phyloP scores from a whole-genome alignment of 306 rosid genomes.

The Amphicarpaea edgeworthii region DNA sequence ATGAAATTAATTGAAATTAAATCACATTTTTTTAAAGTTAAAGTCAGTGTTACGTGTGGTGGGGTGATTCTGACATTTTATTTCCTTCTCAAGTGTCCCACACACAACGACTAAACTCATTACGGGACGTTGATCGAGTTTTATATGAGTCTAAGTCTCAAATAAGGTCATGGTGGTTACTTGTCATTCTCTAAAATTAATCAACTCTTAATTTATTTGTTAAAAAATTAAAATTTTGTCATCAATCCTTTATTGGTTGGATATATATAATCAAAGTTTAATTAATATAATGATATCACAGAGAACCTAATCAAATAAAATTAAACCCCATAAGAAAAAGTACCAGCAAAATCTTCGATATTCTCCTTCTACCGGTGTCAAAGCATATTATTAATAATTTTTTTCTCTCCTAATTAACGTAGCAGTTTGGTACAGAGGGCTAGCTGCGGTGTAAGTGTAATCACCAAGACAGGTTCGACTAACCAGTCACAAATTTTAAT shows the following conservation, averaged over 20 bases:
- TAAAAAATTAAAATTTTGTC: not conserved
- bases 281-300: not conserved
- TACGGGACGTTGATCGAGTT: not conserved
- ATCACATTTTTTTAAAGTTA: not conserved
- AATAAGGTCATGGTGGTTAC: not conserved
- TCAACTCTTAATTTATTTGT: no score
- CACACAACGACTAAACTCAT: conserved; percentile 11
- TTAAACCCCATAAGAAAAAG: not conserved
- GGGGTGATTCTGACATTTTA: not conserved
- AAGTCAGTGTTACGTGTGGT: not conserved
- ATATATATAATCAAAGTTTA: not conserved
- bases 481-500: not conserved
- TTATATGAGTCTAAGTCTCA: not conserved
- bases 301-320: conserved; percentile 23
- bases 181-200: not conserved
- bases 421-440: not conserved
- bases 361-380: not conserved
- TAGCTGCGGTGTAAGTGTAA: conserved; percentile 14
- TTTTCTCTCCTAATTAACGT: not conserved
- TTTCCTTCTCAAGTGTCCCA: not conserved
- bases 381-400: not conserved
- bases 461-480: not conserved
- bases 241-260: not conserved
- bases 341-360: not conserved
- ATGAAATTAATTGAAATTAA: not conserved